phyloP scores from a whole-genome alignment of 2,329 filamentous ascomycete genomes.

The Diaporthe batatas region DNA sequence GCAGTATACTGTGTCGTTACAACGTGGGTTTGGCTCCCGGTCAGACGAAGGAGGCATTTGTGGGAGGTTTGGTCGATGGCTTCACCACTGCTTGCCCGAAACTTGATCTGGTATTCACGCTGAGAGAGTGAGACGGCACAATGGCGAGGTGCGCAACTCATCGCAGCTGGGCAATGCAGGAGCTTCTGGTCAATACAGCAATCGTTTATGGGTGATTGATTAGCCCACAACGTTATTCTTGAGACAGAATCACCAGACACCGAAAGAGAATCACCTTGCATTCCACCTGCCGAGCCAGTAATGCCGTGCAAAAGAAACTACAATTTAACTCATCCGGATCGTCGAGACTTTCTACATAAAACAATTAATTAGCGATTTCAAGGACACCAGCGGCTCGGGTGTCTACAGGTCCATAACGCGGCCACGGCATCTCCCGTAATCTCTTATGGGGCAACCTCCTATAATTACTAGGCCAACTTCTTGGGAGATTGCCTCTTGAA shows the following conservation, averaged over 20 bases:
- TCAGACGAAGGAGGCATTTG: conserved; percentile 31
- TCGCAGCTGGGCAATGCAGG: neutral
- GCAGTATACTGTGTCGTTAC: conserved; percentile 29
- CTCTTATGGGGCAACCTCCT: too few relatives aligned
- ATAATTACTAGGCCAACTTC: too few relatives aligned
- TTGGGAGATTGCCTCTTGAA: too few relatives aligned
- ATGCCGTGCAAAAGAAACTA: neutral
- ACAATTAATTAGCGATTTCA: too few relatives aligned
- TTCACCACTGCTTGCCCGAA: conserved; percentile 38
- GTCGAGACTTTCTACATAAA: neutral
- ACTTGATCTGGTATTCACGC: conserved; percentile 38
- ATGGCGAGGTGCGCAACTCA: neutral
- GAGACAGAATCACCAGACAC: neutral
- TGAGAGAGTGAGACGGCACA: neutral
- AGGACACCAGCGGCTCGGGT: too few relatives aligned
- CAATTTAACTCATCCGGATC: neutral
- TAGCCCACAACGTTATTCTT: neutral
- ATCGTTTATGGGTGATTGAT: neutral
- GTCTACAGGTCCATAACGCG: too few relatives aligned
- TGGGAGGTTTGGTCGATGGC: conserved; percentile 30
- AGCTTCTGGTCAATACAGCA: neutral
- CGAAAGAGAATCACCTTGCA: neutral
- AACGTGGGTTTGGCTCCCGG: conserved; percentile 38
- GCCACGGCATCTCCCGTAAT: too few relatives aligned
- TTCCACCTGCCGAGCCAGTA: neutral